Evolutionary conservation across 306 rosid species (phyloP), one percentile per base, ranked within the genome.

Genomic region (Senna tora): DNA sequence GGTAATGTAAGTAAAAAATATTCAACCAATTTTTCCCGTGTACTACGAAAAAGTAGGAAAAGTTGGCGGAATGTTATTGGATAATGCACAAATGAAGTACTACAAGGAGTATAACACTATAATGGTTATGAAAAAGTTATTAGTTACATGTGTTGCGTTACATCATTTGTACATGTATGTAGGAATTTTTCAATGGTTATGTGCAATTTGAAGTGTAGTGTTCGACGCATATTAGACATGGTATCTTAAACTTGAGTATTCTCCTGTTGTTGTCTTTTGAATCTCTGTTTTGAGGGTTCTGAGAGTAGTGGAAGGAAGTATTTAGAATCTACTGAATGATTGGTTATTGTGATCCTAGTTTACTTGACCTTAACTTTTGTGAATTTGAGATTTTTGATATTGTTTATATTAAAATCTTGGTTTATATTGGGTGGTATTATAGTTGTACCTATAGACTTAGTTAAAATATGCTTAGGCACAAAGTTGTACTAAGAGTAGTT

Each of bases 351-450:
- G 49, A 16, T 61, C 9, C 30, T 38, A 36, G 67, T 61, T 61
- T 75, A 34, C 41, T 66, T 49, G 56, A 45, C 57, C 74, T 39
- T 1, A 33, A 34, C 12, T 63, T 41, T 21, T 52, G 41, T 64
- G 30, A 75, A 6, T 65, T 25, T 10, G 32, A 59, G 74, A 12
- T 38, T 75, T 75, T 70, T 80, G 59, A 60, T 28, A 50, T 42
- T n/a, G 22, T 60, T 62, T n/a, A n/a, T 68, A 38, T 81, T 73
- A 21, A 49, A 42, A 68, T 45, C 51, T 38, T 47, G 32, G 17
- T 73, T 57, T 34, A 36, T 16, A 39, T 63, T 38, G 28, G 64
- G 15, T 81, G 32, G 52, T 34, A 34, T 34, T 34, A 4, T 61
- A 17, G 22, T 51, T 69, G 77, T 74, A 69, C 72, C 51, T 33